Conservation (phyloP, 73 alveolate genomes). For the Paramecium sexaurelia region DNA sequence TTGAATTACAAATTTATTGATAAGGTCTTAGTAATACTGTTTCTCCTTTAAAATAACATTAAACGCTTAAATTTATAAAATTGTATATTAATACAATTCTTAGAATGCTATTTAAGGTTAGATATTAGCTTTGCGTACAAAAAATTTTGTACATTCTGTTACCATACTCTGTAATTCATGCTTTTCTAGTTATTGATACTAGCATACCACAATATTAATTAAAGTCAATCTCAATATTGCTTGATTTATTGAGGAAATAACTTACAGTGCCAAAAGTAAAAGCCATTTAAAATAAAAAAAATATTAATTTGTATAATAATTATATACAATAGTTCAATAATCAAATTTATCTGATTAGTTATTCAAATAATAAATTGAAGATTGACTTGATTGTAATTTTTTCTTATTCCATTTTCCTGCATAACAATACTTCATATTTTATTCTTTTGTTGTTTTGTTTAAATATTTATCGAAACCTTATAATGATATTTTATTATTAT, state of each 20-base stretch:
- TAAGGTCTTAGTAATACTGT: constrained; percentile 22
- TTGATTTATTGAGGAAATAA: neutral
- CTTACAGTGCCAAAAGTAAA: neutral
- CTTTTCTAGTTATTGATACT: neutral
- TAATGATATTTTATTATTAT: neutral
- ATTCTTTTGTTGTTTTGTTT: neutral
- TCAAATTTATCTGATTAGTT: neutral
- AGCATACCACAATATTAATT: neutral
- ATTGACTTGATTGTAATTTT: neutral
- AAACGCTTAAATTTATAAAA: neutral
- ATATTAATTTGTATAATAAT: neutral
- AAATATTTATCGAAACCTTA: neutral
- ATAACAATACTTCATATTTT: neutral
- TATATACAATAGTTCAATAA: neutral
- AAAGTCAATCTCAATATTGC: neutral
- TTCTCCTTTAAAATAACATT: constrained; percentile 55
- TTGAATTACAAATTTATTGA: constrained; percentile 28
- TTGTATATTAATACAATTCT: constrained; percentile 2
- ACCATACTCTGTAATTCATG: constrained; percentile 17
- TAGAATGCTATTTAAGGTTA: constrained; percentile 7
- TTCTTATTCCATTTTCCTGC: constrained; percentile 1
- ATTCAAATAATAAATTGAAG: neutral
- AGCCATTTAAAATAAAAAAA: constrained; percentile 17
- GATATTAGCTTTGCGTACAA: constrained; percentile 12
- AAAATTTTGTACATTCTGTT: constrained; percentile 54